Evolutionary conservation across 192 early-diverging fungal species (phyloP).

Genomic region (Backusella sp.): DNA sequence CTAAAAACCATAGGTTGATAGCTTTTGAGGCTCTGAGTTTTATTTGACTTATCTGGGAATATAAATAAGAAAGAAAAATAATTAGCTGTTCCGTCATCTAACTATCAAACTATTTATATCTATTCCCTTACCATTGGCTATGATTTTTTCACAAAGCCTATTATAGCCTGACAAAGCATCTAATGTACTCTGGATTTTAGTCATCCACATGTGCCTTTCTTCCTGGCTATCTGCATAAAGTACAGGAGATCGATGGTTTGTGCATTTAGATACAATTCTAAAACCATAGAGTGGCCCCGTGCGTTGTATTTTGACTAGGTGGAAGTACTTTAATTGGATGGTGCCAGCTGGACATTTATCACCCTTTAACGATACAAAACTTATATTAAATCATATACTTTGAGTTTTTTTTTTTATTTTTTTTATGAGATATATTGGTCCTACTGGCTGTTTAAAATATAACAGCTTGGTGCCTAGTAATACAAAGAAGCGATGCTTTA

Average conservation of each 20-base stretch:
- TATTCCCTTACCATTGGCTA: neutral
- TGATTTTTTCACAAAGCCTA: neutral
- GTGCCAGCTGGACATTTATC: neutral
- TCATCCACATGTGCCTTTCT: neutral
- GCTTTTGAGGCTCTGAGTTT: neutral
- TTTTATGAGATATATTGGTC: neutral
- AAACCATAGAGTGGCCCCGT: neutral
- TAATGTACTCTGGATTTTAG: neutral
- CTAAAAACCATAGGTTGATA: neutral
- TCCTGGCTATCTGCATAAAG: constrained; percentile 5
- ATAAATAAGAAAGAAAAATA: neutral
- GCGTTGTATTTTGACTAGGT: neutral
- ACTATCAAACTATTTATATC: neutral
- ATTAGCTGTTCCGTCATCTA: too few species aligned
- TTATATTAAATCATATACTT: neutral
- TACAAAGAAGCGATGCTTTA: neutral
- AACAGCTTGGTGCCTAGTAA: neutral
- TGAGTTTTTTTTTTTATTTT: neutral
- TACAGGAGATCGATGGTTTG: neutral
- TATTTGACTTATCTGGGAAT: neutral
- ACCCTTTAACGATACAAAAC: neutral
- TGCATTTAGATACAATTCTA: neutral
- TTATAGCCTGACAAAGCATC: neutral
- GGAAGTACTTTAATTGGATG: neutral
- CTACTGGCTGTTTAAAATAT: neutral